A percentile compares a stretch with the other conserved stretches of the same genome.
Conservation (phyloP, 768 basidiomycete species). For the Tylopilus balloui region DNA sequence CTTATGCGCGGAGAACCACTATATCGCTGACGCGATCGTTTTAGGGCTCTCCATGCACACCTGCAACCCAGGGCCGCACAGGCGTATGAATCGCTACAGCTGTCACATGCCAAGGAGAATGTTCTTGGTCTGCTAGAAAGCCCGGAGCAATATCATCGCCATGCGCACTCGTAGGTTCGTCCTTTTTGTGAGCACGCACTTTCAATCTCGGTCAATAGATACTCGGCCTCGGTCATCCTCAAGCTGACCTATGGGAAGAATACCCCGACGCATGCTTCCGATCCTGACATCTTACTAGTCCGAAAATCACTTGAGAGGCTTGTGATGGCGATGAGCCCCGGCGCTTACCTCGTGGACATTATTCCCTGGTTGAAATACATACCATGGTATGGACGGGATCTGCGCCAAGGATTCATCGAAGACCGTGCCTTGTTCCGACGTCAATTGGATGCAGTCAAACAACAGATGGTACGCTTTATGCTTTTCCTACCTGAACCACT, state of each 20-base stretch:
- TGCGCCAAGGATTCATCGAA: slow-evolving; percentile 47
- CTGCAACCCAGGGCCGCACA: slow-evolving; percentile 45
- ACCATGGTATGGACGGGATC: slow-evolving; percentile 56
- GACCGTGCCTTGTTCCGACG: slow-evolving; percentile 45
- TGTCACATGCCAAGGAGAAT: slow-evolving; percentile 24
- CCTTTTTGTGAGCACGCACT: slow-evolving; percentile 22
- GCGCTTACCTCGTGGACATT: slow-evolving; percentile 32
- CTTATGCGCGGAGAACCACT: neutral
- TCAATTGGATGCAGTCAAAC: slow-evolving; percentile 41
- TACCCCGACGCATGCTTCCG: slow-evolving; percentile 5
- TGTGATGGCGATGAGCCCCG: slow-evolving; percentile 22
- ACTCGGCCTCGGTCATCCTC: slow-evolving; percentile 13
- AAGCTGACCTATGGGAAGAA: slow-evolving; percentile 21
- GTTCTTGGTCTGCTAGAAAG: slow-evolving; percentile 12
- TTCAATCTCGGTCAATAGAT: slow-evolving; percentile 8
- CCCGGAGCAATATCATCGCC: slow-evolving; percentile 6
- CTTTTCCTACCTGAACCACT: too few species aligned
- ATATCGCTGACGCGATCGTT: neutral
- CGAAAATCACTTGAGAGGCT: slow-evolving; percentile 22
- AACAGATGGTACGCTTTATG: slow-evolving; percentile 35
- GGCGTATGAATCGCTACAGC: slow-evolving; percentile 42
- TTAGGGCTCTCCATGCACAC: slow-evolving; percentile 50
- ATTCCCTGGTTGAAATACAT: slow-evolving; percentile 38
- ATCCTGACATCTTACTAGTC: slow-evolving; percentile 19
- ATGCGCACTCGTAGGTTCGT: slow-evolving; percentile 33